These are phyloP conservation scores for Fistulinella prunicolor DNA, from an alignment of 768 basidiomycete genomes.

Conservation along the genomic window DNA sequence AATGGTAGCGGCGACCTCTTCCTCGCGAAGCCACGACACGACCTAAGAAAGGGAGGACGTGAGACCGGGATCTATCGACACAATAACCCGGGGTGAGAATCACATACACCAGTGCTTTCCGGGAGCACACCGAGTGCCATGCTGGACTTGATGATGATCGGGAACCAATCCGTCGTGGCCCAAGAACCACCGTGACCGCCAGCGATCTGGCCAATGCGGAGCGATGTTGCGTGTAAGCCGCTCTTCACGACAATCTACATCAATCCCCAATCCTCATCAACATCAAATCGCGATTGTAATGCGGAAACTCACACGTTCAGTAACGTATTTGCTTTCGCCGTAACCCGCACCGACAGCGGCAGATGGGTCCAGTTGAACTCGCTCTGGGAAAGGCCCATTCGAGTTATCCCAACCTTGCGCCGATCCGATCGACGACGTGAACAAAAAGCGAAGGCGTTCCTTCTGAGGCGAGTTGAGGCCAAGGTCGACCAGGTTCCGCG, in stretches of 20 bases:
- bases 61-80: too few species aligned
- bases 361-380: slow-evolving; percentile 25
- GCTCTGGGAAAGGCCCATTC: too few species aligned
- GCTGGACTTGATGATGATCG: too few species aligned
- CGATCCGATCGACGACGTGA: slow-evolving; percentile 23
- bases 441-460: slow-evolving; percentile 18
- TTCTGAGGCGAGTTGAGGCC: slow-evolving; percentile 27
- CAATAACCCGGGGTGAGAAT: too few species aligned
- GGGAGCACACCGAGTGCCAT: too few species aligned
- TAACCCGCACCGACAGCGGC: slow-evolving; percentile 35
- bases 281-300: not conserved
- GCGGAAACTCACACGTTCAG: slow-evolving; percentile 32
- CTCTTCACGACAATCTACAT: slow-evolving; percentile 25
- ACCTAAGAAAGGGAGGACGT: slow-evolving; percentile 8
- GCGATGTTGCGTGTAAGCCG: slow-evolving; percentile 20
- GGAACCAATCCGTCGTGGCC: too few species aligned
- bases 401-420: slow-evolving; percentile 27
- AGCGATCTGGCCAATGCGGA: slow-evolving; percentile 35
- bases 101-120: too few species aligned
- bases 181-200: slow-evolving; percentile 34
- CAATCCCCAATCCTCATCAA: too few species aligned
- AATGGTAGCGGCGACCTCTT: slow-evolving; percentile 33
- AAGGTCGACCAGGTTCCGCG: slow-evolving; percentile 36
- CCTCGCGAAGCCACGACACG: slow-evolving; percentile 37
- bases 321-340: slow-evolving; percentile 37